Evolutionary conservation across 106 monocot species (phyloP), one percentile per base, ranked within the genome.

Genomic region (Allium fistulosum): DNA sequence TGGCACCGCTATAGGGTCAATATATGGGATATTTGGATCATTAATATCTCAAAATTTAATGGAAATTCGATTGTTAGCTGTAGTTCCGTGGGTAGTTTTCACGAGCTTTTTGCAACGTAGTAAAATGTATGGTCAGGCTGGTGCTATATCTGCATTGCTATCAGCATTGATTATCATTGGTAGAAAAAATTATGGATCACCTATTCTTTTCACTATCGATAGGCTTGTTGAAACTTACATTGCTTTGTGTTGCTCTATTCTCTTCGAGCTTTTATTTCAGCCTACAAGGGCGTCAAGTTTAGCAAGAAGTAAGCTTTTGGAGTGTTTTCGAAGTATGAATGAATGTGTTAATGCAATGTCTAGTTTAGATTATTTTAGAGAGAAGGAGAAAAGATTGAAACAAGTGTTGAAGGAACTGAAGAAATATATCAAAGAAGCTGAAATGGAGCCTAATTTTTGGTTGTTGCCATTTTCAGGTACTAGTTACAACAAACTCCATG

Each of bases 201-300:
- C 85, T 0, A 71, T 68, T 1, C 57, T 66, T 11, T 90, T 90
- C 51, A 62, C 86, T 47, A 64, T 90, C 26, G 59, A 58, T 11
- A 75, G 90, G 63, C 75, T 90, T 48, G 71, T 70, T 2, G 90
- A 90, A 64, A 79, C 86, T n/a, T 90, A 80, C 76, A 83, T 90
- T 1, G 90, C 86, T 9, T 58, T 90, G 10, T 69, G 59, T 17
- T 86, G 90, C 66, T 57, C 70, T 45, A 71, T 83, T 45, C 10
- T 83, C 12, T 75, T 76, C 10, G 86, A 90, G 69, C 45, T 90
- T 11, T 7, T 86, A 13, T 17, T 86, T 48, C 89, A 85, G 48
- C 89, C 89, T 7, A 73, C 68, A 11, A 65, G 85, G 55, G 86
- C 90, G 53, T 80, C 90, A 17, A 76, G 72, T 22, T 16, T 78